Evolutionary conservation across 1,139 yeast genomes (phyloP), one percentile per base, ranked within the genome.

Genomic region (Pichia sp.): DNA sequence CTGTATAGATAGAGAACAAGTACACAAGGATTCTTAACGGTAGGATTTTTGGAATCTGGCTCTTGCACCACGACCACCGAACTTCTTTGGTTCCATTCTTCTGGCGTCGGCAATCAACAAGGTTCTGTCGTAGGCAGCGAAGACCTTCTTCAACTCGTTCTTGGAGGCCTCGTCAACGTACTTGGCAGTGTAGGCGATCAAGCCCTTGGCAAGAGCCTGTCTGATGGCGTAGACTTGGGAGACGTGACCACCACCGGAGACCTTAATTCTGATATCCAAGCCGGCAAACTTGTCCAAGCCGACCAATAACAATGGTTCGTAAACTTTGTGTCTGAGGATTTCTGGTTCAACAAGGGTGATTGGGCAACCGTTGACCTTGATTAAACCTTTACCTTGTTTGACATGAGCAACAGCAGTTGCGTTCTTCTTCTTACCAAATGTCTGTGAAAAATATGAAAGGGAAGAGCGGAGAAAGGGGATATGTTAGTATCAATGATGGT

Each of bases 1-100:
- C 36, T 45, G 33, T 31, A 45, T 45, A 45, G 33, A 49, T 55
- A 56, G 36, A 43, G 41, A 5, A 38, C 41, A 38, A n/a, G 41
- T 51, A 56, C 42, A 55, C 34, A 52, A 45, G 43, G 53, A 34
- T 54, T 50, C 50, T 84, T 92, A 93, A 91, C 99, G 99, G 95
- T 93, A 93, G 79, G 99, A 93, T 81, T 93, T 93, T 86, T 93
- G 99, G 97, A 89, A 93, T 85, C 98, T 92, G 77, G 99, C 95
- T 84, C 99, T 93, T 83, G 99, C 99, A 90, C 99, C 99, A 81
- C 95, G 96, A 86, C 99, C 99, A 85, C 99, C 99, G 84, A 92
- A 93, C 85, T 93, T 93, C 97, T 93, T 93, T 87, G 99, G 99
- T 85, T 93, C 99, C 87, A 92, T 87, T 87, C 96, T 93, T 88